Percentiles rank a stretch among this genome's conserved stretches.
phyloP scores from a whole-genome alignment of 1,284 basidiomycete genomes.

The Melampsora medusae region DNA sequence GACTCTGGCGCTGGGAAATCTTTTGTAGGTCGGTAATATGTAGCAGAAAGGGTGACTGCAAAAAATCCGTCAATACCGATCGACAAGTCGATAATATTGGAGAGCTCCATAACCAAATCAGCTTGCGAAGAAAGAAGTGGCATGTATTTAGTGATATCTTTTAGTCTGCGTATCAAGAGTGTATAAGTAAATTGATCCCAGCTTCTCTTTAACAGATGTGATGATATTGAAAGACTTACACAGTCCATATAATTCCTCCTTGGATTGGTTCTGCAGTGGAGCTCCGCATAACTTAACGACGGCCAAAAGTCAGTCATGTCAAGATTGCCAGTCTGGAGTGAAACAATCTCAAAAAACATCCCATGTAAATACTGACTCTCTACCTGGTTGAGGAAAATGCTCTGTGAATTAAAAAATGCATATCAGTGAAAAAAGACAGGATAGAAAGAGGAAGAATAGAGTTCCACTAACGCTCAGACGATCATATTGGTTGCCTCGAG shows the following conservation, averaged over 20 bases:
- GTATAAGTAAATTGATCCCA: not conserved
- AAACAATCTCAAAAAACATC: not conserved
- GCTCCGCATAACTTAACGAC: slow-evolving; percentile 32
- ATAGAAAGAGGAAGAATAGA: not conserved
- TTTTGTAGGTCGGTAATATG: slow-evolving; percentile 34
- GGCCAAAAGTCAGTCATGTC: not conserved
- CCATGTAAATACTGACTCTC: slow-evolving; percentile 25
- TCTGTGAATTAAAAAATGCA: slow-evolving; percentile 3
- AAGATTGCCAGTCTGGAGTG: not conserved
- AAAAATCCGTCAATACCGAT: slow-evolving; percentile 15
- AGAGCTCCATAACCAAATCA: slow-evolving; percentile 30
- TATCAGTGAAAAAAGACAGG: not conserved
- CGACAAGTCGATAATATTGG: slow-evolving; percentile 36
- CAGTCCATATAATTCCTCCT: slow-evolving; percentile 42
- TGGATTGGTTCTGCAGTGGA: slow-evolving; percentile 40
- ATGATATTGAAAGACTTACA: slow-evolving; percentile 16
- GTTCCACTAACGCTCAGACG: slow-evolving; percentile 31
- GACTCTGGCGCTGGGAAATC: slow-evolving; percentile 20
- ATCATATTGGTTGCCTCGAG: slow-evolving; percentile 38
- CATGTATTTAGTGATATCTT: slow-evolving; percentile 41
- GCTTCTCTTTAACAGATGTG: not conserved
- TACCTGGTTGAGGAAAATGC: slow-evolving; percentile 37
- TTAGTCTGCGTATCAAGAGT: slow-evolving; percentile 9
- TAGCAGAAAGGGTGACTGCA: slow-evolving; percentile 18
- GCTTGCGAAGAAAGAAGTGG: slow-evolving; percentile 22